A percentile compares a stretch with the other conserved stretches of the same genome.
phyloP scores from a whole-genome alignment of 1,284 basidiomycete genomes.

The Pseudomicrostroma phylloplanum region DNA sequence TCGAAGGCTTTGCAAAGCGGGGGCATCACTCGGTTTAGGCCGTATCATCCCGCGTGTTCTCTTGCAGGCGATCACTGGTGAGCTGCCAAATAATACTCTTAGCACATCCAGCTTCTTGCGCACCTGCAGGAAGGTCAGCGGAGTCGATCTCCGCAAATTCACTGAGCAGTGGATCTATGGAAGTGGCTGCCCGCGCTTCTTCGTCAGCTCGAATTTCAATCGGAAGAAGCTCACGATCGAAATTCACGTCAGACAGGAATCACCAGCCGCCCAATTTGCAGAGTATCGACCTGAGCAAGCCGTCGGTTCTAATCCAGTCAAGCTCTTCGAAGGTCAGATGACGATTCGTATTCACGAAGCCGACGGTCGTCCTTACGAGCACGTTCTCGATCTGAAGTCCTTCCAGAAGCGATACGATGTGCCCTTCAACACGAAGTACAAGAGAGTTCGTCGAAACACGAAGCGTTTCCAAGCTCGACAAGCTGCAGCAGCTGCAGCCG shows the following conservation, averaged over 20 bases:
- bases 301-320: conserved; percentile 53
- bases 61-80: conserved; percentile 85
- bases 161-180: conserved; percentile 98
- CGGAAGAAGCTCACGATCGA: conserved; percentile 97
- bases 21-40: conserved; percentile 86
- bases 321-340: conserved; percentile 68
- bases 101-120: conserved; percentile 86
- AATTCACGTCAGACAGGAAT: conserved; percentile 82
- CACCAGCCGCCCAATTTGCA: conserved; percentile 60
- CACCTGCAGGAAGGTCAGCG: conserved; percentile 84
- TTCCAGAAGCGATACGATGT: conserved; percentile 87
- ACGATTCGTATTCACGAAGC: conserved; percentile 98
- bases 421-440: conserved; percentile 99
- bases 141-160: conserved; percentile 71
- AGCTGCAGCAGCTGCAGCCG: conserved; percentile 83
- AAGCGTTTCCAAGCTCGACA: conserved; percentile 90
- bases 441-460: conserved; percentile 86
- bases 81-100: conserved; percentile 69
- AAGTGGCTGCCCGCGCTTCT: conserved; percentile 87
- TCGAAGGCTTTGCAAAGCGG: conserved; percentile 83
- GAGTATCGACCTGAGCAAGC: conserved; percentile 40
- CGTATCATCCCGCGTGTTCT: conserved; percentile 93
- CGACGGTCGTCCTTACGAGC: conserved; percentile 97
- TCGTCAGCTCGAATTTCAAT: conserved; percentile 85
- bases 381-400: conserved; percentile 84